phyloP scores from a whole-genome alignment of 805 yeast species.

The Nakazawaea wyomingensis region DNA sequence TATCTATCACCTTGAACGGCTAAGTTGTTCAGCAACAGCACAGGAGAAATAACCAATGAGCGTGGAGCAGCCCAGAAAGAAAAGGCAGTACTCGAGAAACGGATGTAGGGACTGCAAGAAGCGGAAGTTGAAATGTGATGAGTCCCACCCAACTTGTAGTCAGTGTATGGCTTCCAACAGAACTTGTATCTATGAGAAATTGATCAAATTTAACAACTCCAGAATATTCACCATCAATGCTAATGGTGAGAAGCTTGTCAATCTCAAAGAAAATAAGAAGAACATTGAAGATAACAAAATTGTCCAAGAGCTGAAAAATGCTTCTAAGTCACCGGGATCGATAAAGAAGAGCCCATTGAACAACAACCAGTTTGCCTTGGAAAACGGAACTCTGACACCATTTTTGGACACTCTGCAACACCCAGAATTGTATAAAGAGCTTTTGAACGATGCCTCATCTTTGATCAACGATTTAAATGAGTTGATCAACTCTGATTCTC shows the following conservation, averaged over 20 bases:
- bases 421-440: constrained; percentile 24
- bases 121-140: constrained; percentile 38
- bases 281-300: neutral
- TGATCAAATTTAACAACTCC: constrained; percentile 27
- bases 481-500: constrained; percentile 20
- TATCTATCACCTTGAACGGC: too few relatives aligned
- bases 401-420: neutral
- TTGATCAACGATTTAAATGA: constrained; percentile 31
- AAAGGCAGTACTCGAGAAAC: constrained; percentile 37
- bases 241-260: constrained; percentile 8
- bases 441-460: constrained; percentile 29
- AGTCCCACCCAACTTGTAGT: constrained; percentile 34
- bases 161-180: constrained; percentile 33
- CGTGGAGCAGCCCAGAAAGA: constrained; percentile 21
- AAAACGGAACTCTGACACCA: neutral
- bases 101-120: constrained; percentile 43
- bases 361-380: neutral
- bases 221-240: constrained; percentile 23
- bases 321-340: neutral
- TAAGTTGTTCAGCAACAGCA: neutral
- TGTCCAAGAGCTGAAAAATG: neutral
- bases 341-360: neutral
- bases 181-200: constrained; percentile 32
- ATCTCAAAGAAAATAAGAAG: constrained; percentile 3
- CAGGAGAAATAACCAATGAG: too few relatives aligned